Base-by-base conservation (phyloP, 2,329 filamentous ascomycete species). In the Monilinia laxa region DNA sequence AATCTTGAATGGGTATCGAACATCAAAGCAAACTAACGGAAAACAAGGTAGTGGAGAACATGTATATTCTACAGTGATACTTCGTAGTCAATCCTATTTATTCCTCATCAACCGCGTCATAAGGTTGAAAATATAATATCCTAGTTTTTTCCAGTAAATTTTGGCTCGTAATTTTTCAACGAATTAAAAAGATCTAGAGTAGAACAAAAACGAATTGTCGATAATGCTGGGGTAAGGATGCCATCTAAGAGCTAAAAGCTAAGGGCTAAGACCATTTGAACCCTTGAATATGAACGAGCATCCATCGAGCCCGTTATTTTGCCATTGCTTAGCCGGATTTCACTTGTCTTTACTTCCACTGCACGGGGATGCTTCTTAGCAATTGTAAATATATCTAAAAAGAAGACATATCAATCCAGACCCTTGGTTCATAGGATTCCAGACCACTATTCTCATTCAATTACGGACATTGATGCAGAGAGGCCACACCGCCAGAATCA, bases 381-480 rank as follows among this genome's bases (percentile, higher is more conserved):
- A 45, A n/a, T 40, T 45, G 25, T 25, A 35, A 64, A 42, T 14
- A 14, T 18, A n/a, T 42, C 7, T 55, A 18, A 65, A 65, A 59
- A 10, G 25, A 16, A 18, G 31, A 40, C 55, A 49, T 20, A 28
- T 51, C 18, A 59, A 59, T 28, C 63, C 63, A 28, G 35, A 35
- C 28, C 11, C 35, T 58, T 51, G 53, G 53, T 42, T 59, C 42
- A 25, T 7, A 65, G 28, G 62, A 65, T 38, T 65, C n/a, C 62
- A 59, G 62, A 49, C 28, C 53, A 64, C 18, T 28, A 49, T 59
- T 54, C n/a, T 35, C 31, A 12, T 47, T 51, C n/a, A 40, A 65
- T 51, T 40, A 38, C n/a, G 62, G 28, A 59, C 6, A 20, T 59
- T 35, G 23, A 65, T 52, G 62, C 54, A 57, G 16, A 25, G 20